A percentile compares a stretch with the other conserved stretches of the same genome.
Evolutionary conservation across 2,329 filamentous ascomycete genomes (phyloP).

Genomic region (Chalaropsis ovoidea): DNA sequence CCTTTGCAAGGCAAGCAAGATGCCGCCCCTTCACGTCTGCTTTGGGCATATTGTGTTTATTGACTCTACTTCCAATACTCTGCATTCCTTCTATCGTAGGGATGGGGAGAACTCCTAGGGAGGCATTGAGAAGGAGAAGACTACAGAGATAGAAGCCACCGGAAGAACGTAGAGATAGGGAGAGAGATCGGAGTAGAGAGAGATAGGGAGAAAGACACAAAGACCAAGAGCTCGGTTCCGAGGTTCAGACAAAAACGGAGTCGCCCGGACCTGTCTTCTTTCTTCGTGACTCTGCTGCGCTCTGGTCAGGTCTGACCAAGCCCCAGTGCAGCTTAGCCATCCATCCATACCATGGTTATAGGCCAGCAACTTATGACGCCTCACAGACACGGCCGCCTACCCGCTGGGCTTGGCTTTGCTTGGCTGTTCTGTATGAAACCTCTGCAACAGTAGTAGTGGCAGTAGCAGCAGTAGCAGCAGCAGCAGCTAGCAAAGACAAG

Average conservation of each 20-base stretch:
- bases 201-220: too few species aligned
- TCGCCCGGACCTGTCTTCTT: not conserved
- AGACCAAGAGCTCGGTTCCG: too few species aligned
- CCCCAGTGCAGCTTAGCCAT: not conserved
- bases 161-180: not conserved
- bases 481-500: too few species aligned
- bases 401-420: not conserved
- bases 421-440: not conserved
- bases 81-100: not conserved
- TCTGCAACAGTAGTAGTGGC: too few species aligned
- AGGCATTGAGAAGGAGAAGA: not conserved
- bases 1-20: not conserved
- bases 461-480: too few species aligned
- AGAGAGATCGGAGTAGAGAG: not conserved
- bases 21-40: not conserved
- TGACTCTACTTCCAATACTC: not conserved
- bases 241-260: not conserved
- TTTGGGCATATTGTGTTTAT: too few species aligned
- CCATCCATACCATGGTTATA: not conserved
- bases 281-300: too few species aligned
- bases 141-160: not conserved
- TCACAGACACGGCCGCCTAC: not conserved
- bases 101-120: not conserved
- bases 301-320: too few species aligned
- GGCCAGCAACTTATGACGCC: not conserved